A percentile compares a stretch with the other conserved stretches of the same genome.
Conservation (phyloP, 108 stramenopile species). For the Pseudonitzschia pungens region DNA sequence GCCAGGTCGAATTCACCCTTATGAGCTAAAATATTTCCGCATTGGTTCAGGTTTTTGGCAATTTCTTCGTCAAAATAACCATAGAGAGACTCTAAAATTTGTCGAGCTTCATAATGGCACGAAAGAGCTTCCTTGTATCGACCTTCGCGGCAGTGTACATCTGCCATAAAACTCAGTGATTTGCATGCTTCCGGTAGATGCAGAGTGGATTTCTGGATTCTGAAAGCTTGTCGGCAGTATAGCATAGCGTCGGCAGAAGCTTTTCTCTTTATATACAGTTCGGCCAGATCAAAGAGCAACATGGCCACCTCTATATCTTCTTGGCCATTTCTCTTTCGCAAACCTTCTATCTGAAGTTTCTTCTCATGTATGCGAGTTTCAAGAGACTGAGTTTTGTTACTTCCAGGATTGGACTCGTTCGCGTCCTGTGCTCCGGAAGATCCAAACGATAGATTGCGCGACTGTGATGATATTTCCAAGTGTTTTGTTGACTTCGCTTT, state of each 20-base stretch:
- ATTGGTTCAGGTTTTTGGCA: slow-evolving; percentile 62
- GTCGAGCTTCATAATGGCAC: slow-evolving; percentile 56
- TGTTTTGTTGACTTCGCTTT: background rate
- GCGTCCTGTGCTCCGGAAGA: background rate
- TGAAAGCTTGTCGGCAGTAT: slow-evolving; percentile 29
- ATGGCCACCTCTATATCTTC: slow-evolving; percentile 22
- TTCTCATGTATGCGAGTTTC: slow-evolving; percentile 24
- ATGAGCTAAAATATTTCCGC: slow-evolving; percentile 46
- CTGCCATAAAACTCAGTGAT: slow-evolving; percentile 40
- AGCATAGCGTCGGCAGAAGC: slow-evolving; percentile 24
- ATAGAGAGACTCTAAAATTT: slow-evolving; percentile 41
- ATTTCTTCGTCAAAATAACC: slow-evolving; percentile 57
- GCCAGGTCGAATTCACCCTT: slow-evolving; percentile 59
- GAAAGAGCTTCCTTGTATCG: slow-evolving; percentile 51
- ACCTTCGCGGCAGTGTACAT: slow-evolving; percentile 30
- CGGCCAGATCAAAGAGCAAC: slow-evolving; percentile 36
- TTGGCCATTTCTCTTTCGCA: slow-evolving; percentile 9
- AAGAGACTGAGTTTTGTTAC: slow-evolving; percentile 1
- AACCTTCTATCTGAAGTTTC: slow-evolving; percentile 14
- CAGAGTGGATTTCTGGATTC: slow-evolving; percentile 40
- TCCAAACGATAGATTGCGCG: background rate
- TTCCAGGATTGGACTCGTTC: slow-evolving; percentile 4
- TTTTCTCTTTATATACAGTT: slow-evolving; percentile 25
- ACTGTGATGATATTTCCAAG: background rate
- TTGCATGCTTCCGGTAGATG: slow-evolving; percentile 33